Evolutionary conservation across 768 basidiomycete species (phyloP).

Genomic region (Naganishia onofrii): DNA sequence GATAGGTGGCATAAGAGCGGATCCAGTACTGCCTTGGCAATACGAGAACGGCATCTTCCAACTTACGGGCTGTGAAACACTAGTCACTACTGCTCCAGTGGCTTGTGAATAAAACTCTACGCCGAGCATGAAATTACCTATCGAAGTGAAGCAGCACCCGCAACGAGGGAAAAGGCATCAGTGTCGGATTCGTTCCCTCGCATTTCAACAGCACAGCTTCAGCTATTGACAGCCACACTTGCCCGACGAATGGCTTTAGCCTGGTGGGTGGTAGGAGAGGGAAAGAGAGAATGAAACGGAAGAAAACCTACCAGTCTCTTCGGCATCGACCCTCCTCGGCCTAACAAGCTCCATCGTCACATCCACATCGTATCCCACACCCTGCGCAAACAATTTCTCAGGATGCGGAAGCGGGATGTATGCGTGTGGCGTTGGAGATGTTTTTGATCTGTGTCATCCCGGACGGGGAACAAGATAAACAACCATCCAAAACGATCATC

Average conservation of each 20-base stretch:
- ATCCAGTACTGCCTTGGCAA: too few species aligned
- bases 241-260: too few species aligned
- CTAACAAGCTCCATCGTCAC: conserved; percentile 51
- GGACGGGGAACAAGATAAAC: too few species aligned
- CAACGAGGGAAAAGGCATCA: too few species aligned
- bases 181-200: too few species aligned
- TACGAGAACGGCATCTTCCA: too few species aligned
- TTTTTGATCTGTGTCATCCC: conserved; percentile 43
- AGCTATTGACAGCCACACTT: too few species aligned
- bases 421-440: conserved; percentile 42
- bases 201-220: too few species aligned
- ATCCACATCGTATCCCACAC: conserved; percentile 48
- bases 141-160: not conserved
- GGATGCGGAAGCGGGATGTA: conserved; percentile 36
- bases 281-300: not conserved
- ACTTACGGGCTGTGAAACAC: conserved; percentile 30
- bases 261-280: not conserved
- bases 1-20: too few species aligned
- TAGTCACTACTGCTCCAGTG: conserved; percentile 13
- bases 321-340: conserved; percentile 28
- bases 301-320: conserved; percentile 19
- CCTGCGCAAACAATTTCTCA: conserved; percentile 40
- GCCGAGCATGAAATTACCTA: conserved; percentile 51
- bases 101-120: conserved; percentile 38
- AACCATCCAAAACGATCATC: too few species aligned